Evolutionary conservation across 2,329 filamentous ascomycete genomes (phyloP), one percentile per base, ranked within the genome.

Genomic region (Botrytis hyacinthi): DNA sequence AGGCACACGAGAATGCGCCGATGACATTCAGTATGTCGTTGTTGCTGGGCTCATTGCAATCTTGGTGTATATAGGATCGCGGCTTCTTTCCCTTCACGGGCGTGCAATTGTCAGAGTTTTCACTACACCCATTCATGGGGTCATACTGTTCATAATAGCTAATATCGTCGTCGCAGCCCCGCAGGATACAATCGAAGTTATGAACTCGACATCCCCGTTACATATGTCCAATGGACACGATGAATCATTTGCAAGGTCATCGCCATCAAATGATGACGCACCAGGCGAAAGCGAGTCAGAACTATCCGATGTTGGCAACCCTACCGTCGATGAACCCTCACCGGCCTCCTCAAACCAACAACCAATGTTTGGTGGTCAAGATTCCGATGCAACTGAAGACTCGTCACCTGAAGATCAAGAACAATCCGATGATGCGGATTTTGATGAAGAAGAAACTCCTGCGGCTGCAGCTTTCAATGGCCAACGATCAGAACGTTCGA

Each of bases 391-490:
- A 63, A 80, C 79, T 44, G 79, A 81, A 20, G 79, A 80, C 48
- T 80, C 79, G 51, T 78, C 75, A 16, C 77, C 74, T 62, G 80
- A 82, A 65, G 77, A 75, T 66, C 85, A 88, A 75, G 86, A 90
- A 80, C 87, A 84, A 75, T 90, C 88, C 8, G 89, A 91, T 74
- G 90, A 92, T 82, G 90, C 83, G 76, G 94, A 97, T 82, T 97
- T 92, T 80, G 92, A 93, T 80, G 90, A 91, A 82, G 86, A 89
- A 76, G 88, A 89, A 75, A 90, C 87, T 76, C 83, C 84, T 76
- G 88, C 83, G 80, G 84, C 83, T 59, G 82, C 80, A 59, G 85
- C 84, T 70, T 85, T 85, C 74, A 85, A 87, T 71, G 83, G 82
- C 72, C 82, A 80, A 69, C 83, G 84, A 69, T 86, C 87, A 75